Evolutionary conservation across 2,329 filamentous ascomycete species (phyloP).

Genomic region (Polytolypa hystricis): DNA sequence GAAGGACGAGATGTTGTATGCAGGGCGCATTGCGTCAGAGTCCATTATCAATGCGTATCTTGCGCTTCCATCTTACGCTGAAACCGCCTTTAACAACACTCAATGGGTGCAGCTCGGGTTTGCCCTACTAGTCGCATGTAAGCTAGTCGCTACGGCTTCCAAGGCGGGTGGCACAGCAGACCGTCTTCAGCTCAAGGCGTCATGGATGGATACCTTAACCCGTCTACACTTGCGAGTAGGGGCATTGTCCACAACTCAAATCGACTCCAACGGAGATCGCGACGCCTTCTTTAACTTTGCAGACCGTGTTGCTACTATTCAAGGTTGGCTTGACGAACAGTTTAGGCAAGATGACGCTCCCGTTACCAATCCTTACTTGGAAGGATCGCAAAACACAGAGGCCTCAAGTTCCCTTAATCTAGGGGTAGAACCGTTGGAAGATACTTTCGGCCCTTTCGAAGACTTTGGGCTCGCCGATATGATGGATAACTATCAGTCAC

Average conservation of each 20-base stretch:
- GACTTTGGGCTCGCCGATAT: too few relatives aligned
- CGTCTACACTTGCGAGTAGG: background rate
- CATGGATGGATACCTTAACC: background rate
- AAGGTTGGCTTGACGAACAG: background rate
- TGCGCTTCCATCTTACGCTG: slow-evolving; percentile 23
- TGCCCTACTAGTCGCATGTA: slow-evolving; percentile 15
- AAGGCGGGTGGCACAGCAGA: too few relatives aligned
- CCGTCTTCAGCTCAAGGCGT: slow-evolving; percentile 3
- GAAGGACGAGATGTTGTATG: too few relatives aligned
- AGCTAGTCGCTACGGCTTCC: slow-evolving; percentile 6
- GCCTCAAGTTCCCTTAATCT: too few relatives aligned
- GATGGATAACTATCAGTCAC: too few relatives aligned
- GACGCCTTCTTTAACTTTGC: slow-evolving; percentile 1
- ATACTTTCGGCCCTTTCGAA: too few relatives aligned
- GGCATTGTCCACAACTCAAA: background rate
- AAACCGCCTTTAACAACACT: slow-evolving; percentile 27
- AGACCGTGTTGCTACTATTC: slow-evolving; percentile 1
- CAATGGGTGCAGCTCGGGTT: slow-evolving; percentile 33
- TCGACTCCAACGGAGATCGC: slow-evolving; percentile 2
- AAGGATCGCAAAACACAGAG: background rate
- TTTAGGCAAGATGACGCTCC: background rate
- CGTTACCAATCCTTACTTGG: background rate
- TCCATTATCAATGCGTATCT: slow-evolving; percentile 22
- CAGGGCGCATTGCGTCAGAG: slow-evolving; percentile 12
- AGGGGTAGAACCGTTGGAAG: too few relatives aligned